Evolutionary conservation across 2,329 filamentous ascomycete genomes (phyloP).

Genomic region (Paramyrothecium roridum): DNA sequence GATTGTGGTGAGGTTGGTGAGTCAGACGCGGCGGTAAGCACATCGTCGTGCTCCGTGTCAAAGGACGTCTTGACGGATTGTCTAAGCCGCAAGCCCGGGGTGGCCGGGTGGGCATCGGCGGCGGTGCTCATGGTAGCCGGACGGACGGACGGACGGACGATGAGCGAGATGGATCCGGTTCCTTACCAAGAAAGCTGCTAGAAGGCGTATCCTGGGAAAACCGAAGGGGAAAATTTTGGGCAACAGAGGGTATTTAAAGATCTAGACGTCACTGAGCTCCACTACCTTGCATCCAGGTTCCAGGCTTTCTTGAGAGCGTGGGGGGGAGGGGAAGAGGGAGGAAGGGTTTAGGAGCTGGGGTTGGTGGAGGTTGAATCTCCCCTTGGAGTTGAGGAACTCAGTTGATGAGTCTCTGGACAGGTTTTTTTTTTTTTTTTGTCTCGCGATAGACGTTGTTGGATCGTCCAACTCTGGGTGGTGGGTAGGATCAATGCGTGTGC

Average conservation of each 20-base stretch:
- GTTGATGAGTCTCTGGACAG: neutral
- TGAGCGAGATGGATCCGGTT: neutral
- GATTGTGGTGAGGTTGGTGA: neutral
- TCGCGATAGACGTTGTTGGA: too few species aligned
- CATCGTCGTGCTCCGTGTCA: neutral
- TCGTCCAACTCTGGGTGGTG: too few species aligned
- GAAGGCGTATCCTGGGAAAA: too few species aligned
- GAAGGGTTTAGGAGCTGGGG: neutral
- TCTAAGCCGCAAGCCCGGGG: neutral
- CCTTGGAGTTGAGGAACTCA: neutral
- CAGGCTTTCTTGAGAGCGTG: neutral
- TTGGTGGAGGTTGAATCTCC: neutral
- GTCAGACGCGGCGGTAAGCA: neutral
- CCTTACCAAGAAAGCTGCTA: neutral
- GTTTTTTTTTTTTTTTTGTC: neutral
- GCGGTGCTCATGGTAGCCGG: neutral
- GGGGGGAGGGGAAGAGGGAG: neutral
- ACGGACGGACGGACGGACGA: neutral
- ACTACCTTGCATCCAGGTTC: neutral
- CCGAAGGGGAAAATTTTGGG: too few species aligned
- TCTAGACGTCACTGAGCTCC: neutral
- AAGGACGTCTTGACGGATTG: neutral
- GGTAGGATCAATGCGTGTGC: too few species aligned
- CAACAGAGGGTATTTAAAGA: neutral
- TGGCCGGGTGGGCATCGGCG: neutral